Evolutionary conservation across 331 rosid genomes (phyloP).

Genomic region (Stylosanthes scabra): DNA sequence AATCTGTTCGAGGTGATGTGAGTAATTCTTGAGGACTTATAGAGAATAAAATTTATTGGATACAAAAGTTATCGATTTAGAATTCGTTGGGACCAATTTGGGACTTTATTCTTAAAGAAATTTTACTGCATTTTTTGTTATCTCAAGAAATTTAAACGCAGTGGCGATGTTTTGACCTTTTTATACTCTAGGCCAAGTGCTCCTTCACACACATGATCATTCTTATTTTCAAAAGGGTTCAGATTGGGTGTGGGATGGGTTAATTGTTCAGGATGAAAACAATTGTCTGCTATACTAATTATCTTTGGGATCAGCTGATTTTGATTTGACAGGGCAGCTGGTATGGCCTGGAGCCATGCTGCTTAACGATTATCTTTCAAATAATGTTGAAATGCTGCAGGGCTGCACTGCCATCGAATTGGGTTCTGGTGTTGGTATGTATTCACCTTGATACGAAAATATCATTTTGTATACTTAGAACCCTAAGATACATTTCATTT

Average conservation of each 20-base stretch:
- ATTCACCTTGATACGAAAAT: conserved; percentile 24
- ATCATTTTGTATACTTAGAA: conserved; percentile 5
- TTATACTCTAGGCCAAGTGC: conserved; percentile 17
- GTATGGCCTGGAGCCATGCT: conserved; percentile 99
- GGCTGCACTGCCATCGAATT: conserved; percentile 76
- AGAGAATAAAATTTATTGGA: too few relatives aligned
- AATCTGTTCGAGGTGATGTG: too few relatives aligned
- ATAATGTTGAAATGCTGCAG: conserved; percentile 61
- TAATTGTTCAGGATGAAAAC: not conserved
- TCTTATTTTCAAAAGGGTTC: conserved; percentile 16
- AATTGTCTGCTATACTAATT: conserved; percentile 32
- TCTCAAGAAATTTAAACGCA: too few relatives aligned
- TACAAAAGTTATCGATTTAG: too few relatives aligned
- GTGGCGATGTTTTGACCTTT: too few relatives aligned
- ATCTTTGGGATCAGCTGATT: conserved; percentile 76
- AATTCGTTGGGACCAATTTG: too few relatives aligned
- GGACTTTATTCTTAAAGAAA: too few relatives aligned
- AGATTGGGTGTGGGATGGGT: conserved; percentile 5
- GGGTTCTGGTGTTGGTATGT: conserved; percentile 97
- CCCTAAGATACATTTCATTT: conserved; percentile 26
- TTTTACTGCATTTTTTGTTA: too few relatives aligned
- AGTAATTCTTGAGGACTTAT: too few relatives aligned
- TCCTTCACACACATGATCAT: not conserved
- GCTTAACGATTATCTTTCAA: conserved; percentile 80
- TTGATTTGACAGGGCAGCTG: conserved; percentile 94